Evolutionary conservation across 306 rosid species (phyloP), one percentile per base, ranked within the genome.

Genomic region (Rubus parviflorus): DNA sequence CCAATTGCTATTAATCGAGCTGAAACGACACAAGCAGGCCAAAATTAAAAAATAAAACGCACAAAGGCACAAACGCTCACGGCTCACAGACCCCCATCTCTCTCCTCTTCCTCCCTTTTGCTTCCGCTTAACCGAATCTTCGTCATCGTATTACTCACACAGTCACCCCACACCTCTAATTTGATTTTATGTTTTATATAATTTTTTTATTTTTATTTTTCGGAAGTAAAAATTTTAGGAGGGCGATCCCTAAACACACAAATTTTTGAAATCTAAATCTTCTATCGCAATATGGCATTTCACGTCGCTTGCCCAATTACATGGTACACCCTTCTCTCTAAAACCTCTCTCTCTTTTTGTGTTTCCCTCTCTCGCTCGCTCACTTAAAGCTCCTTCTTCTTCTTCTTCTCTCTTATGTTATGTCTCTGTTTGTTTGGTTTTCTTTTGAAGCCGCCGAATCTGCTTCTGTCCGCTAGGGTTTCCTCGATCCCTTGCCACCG

Each of bases 261-360:
- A 77, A 71, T 51, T 75, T 81, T 77, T 25, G 52, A 86, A 86
- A 88, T 86, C 87, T 65, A 80, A 88, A 82, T 77, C 82, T 75
- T 52, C 72, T 83, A 81, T 75, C 82, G 80, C 90, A 82, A 86
- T 78, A 90, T 90, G 95, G 95, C 95, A 82, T 90, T 90, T 90
- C 95, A 90, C 87, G 95, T 88, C 73, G 95, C 89, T 82, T 90
- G 95, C 86, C 92, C 95, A 88, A 88, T 90, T 86, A 90, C 95
- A 83, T 88, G 95, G 95, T 89, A 83, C 51, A 43, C 65, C 62
- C 73, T 49, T 42, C 38, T 53, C 79, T 70, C 54, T 76, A 60
- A 75, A 78, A 43, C 66, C 41, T 76, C 20, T 70, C 66, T 63
- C 67, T 78, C 56, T 70, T n/a, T 52, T 45, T 25, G 12, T 17